Base-by-base conservation (phyloP, 2,329 filamentous ascomycete genomes). In the Fusarium pseudoanthophilum region DNA sequence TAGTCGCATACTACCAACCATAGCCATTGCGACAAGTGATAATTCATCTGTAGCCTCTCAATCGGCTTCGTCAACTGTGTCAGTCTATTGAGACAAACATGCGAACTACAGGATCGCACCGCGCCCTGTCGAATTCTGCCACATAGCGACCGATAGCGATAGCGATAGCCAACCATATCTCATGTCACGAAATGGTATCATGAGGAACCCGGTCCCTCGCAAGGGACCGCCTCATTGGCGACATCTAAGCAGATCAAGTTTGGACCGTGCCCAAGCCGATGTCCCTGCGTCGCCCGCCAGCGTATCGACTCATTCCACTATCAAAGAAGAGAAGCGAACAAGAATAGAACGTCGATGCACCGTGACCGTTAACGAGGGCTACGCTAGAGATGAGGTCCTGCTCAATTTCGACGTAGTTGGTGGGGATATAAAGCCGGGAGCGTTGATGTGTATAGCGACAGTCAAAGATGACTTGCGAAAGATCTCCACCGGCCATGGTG, bases 311-410 rank as follows among this genome's bases (percentile, higher is more conserved):
- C 84, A 83, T 72, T 88, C 87, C 21, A 88, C 88, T 14, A 78
- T 81, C 43, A 80, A 76, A 46, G 82, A 83, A 37, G 78, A 80
- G 57, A 80, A 78, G 69, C 74, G 77, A 36, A 72, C 79, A 43
- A 81, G 79, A 52, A 60, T 81, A 24, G 86, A 89, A 75, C 83
- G 86, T 36, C 83, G 83, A 71, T 90, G 87, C 75, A 87, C 83
- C 48, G 85, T 90, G 61, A 86, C 86, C 14, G 86, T 91, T 75
- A 93, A 95, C 80, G 93, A 97, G 74, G 90, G 88, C 46, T 92
- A 95, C 77, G 91, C 92, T 14, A 89, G 88, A 64, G 93, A 97
- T 77, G 93, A 95, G 76, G 91, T 96, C 49, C 86, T 96, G 28
- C 87, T 97, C 78, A 96, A 95, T 79, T 86, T 92, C 65, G 91